Conservation (phyloP, 768 basidiomycete species). For the Naganishia vaughanmartiniae region DNA sequence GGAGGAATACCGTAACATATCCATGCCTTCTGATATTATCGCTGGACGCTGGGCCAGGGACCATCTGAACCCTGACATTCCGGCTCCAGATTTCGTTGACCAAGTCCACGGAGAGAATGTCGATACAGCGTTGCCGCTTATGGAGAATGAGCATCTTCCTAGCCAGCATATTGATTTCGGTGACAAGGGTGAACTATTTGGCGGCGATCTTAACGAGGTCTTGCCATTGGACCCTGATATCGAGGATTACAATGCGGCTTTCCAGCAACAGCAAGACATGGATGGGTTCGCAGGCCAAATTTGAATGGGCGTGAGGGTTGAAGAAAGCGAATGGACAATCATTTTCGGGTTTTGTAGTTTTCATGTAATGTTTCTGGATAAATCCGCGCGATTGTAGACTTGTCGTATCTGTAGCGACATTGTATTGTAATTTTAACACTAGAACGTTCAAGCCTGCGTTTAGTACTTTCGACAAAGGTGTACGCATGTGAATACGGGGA, state of each 20-base stretch:
- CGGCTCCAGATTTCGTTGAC: neutral
- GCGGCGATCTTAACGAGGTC: conserved; percentile 20
- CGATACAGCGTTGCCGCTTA: conserved; percentile 1
- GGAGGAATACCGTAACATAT: conserved; percentile 18
- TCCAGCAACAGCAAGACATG: conserved; percentile 32
- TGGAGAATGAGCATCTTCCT: conserved; percentile 25
- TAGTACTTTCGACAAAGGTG: neutral
- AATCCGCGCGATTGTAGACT: neutral
- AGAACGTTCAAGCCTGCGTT: neutral
- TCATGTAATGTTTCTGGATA: neutral
- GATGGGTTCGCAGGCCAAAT: conserved; percentile 11
- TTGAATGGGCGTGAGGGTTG: neutral
- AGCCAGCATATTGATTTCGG: conserved; percentile 32
- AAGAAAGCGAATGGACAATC: neutral
- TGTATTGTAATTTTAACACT: conserved; percentile 1
- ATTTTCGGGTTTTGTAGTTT: neutral
- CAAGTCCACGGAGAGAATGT: neutral
- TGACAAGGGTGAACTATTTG: conserved; percentile 29
- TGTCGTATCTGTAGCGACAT: neutral
- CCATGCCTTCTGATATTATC: conserved; percentile 27
- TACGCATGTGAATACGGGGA: neutral
- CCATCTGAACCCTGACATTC: neutral
- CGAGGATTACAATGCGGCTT: conserved; percentile 29
- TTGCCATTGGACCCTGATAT: conserved; percentile 29
- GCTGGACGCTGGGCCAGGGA: conserved; percentile 27